Conservation (phyloP, 192 early-diverging fungal species). For the Podila epigama region DNA sequence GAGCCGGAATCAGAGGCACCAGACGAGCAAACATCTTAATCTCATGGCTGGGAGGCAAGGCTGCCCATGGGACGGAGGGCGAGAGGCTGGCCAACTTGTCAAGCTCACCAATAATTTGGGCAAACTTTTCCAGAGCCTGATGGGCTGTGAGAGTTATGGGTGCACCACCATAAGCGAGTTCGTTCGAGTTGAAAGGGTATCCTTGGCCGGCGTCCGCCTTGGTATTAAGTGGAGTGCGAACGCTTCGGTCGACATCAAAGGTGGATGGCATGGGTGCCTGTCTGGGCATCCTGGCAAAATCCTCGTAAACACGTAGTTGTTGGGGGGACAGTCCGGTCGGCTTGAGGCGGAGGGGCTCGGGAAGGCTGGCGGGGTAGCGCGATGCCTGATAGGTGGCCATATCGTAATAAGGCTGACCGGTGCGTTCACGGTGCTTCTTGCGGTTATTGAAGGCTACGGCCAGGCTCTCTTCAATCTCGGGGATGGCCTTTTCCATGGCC, state of each 20-base stretch:
- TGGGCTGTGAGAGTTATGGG: conserved; percentile 52
- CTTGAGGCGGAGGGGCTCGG: conserved; percentile 87
- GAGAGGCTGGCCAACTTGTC: conserved; percentile 73
- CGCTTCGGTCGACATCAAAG: conserved; percentile 34
- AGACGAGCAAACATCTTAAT: conserved; percentile 76
- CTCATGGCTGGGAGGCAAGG: conserved; percentile 82
- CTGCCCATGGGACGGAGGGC: conserved; percentile 60
- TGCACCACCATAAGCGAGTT: conserved; percentile 15
- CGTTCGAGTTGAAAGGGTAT: conserved; percentile 34
- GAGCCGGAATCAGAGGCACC: conserved; percentile 74
- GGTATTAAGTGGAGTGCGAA: conserved; percentile 36
- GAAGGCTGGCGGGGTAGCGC: conserved; percentile 84
- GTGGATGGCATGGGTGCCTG: conserved; percentile 58
- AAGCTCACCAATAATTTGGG: conserved; percentile 75
- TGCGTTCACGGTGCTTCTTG: conserved; percentile 89
- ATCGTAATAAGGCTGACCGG: conserved; percentile 92
- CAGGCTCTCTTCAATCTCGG: conserved; percentile 93
- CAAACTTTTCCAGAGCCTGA: conserved; percentile 68
- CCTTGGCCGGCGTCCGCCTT: conserved; percentile 26
- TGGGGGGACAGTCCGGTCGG: conserved; percentile 78
- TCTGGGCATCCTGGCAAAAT: conserved; percentile 76
- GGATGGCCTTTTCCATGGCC: conserved; percentile 92
- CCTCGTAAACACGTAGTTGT: conserved; percentile 89
- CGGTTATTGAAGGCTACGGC: conserved; percentile 71
- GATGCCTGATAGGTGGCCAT: conserved; percentile 77